Percentiles rank a stretch among this genome's conserved stretches.
These are phyloP conservation scores for Quercus engelmannii DNA, from an alignment of 306 rosid genomes.

Conservation along the genomic window DNA sequence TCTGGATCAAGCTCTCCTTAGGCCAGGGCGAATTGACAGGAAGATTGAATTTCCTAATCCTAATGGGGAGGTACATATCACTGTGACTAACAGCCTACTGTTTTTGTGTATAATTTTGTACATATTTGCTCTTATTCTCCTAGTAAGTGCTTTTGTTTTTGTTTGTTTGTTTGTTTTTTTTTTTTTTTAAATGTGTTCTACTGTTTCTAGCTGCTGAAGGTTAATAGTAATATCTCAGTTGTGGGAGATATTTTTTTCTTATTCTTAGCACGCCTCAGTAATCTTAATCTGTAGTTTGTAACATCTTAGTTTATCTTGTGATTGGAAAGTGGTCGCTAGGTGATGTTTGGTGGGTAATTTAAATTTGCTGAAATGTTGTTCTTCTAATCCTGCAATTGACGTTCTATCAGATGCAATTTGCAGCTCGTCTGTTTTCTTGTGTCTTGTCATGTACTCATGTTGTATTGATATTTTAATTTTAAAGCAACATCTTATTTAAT, in stretches of 20 bases:
- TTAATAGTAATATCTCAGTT: neutral
- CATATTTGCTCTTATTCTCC: neutral
- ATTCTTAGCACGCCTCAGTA: neutral
- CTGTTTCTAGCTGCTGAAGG: neutral
- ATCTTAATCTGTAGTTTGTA: neutral
- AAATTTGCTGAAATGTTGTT: neutral
- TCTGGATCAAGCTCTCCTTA: slow-evolving; percentile 93
- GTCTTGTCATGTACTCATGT: neutral
- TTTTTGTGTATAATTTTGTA: neutral
- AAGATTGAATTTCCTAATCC: slow-evolving; percentile 99
- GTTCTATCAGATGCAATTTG: neutral
- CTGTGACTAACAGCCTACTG: neutral
- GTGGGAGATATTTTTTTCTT: neutral
- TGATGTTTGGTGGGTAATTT: neutral
- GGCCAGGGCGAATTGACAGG: slow-evolving; percentile 97
- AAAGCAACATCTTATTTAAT: neutral
- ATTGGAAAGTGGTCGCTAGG: neutral
- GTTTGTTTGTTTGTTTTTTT: too few relatives aligned
- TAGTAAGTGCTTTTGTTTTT: neutral
- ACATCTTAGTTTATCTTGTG: neutral
- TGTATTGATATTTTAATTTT: neutral
- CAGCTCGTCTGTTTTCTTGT: neutral
- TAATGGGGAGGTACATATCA: slow-evolving; percentile 64
- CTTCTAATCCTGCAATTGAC: neutral
- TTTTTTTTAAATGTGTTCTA: neutral